phyloP scores from a whole-genome alignment of 345 rosid genomes.

The Bruguiera sexangula region DNA sequence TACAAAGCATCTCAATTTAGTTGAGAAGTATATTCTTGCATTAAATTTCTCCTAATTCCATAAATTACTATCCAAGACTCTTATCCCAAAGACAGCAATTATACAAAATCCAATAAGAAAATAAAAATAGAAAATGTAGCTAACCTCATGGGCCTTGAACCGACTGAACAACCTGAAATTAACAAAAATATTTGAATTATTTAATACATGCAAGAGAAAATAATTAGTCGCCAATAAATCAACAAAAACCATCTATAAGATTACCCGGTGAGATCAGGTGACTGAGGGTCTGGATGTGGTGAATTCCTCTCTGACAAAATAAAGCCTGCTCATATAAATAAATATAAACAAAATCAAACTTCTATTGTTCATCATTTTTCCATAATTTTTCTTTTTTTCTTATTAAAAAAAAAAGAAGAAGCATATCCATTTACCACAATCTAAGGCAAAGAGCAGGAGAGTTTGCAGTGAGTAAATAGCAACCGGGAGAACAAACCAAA shows the following conservation, averaged over 20 bases:
- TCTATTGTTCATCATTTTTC: no score
- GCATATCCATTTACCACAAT: no score
- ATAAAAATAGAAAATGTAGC: slow-evolving; percentile 10
- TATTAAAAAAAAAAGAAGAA: no score
- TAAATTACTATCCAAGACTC: not conserved
- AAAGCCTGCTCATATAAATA: not conserved
- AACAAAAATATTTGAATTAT: not conserved
- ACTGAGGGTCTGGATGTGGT: not conserved
- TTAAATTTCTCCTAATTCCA: not conserved
- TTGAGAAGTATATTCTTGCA: not conserved
- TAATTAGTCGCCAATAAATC: no score
- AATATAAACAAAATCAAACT: no score
- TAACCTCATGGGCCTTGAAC: slow-evolving; percentile 41
- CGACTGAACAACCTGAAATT: slow-evolving; percentile 39
- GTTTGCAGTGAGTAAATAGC: no score
- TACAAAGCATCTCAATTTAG: not conserved
- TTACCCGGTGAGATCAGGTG: not conserved
- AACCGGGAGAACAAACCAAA: no score
- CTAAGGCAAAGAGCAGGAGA: no score
- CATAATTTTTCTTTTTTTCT: no score
- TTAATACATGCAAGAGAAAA: not conserved
- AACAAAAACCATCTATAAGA: not conserved
- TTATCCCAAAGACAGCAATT: not conserved
- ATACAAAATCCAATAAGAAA: slow-evolving; percentile 2
- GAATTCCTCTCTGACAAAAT: not conserved